phyloP scores from a whole-genome alignment of 768 basidiomycete species.

The Mycena belliarum region DNA sequence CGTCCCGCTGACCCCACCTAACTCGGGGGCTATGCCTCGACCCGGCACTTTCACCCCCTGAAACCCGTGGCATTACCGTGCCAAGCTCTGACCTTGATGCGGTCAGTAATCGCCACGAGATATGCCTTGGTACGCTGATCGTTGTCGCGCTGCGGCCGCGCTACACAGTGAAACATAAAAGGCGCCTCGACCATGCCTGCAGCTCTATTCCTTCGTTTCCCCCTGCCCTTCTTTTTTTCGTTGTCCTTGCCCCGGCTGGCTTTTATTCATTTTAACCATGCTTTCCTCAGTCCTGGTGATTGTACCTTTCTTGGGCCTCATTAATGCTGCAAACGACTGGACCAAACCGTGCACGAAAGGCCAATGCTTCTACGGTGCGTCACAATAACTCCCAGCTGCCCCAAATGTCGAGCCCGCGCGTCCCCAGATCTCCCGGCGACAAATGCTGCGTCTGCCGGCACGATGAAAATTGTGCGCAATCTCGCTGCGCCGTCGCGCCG shows the following conservation, averaged over 20 bases:
- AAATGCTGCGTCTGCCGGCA: not conserved
- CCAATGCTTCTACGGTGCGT: not conserved
- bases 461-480: not conserved
- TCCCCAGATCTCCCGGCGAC: not conserved
- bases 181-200: too few species aligned
- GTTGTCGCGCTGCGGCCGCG: too few species aligned
- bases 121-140: too few species aligned
- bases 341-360: not conserved
- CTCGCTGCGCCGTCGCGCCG: not conserved
- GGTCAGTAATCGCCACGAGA: too few species aligned
- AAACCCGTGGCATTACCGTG: too few species aligned
- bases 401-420: not conserved
- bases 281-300: not conserved
- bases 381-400: not conserved
- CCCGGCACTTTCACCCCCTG: too few species aligned
- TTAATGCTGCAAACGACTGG: not conserved
- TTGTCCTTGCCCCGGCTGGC: not conserved
- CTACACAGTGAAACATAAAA: too few species aligned
- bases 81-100: too few species aligned
- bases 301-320: not conserved
- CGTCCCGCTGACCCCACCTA: too few species aligned
- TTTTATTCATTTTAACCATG: not conserved
- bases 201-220: too few species aligned
- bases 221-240: not conserved
- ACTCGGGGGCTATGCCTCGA: too few species aligned